These are phyloP conservation scores for Coprinopsis cinerea DNA, from an alignment of 768 basidiomycete genomes.

Conservation along the genomic window DNA sequence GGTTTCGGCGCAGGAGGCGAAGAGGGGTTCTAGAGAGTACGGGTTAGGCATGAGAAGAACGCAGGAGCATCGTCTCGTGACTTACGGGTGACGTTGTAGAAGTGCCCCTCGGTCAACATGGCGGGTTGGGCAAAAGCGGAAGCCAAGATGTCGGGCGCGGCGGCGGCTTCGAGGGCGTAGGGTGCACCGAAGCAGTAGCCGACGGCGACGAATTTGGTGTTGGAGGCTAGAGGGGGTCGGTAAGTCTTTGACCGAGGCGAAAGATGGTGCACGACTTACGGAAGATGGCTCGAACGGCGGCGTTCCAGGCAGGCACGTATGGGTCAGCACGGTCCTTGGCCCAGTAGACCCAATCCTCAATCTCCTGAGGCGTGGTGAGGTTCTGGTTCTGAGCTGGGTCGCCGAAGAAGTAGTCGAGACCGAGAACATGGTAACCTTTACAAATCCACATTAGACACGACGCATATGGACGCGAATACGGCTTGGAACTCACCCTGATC, in stretches of 20 bases:
- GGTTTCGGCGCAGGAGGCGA: slow-evolving; percentile 51
- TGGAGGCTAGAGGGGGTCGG: slow-evolving; percentile 16
- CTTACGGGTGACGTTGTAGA: too few relatives aligned
- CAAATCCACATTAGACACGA: background rate
- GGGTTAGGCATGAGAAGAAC: background rate
- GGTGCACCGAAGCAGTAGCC: slow-evolving; percentile 58
- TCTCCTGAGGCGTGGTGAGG: slow-evolving; percentile 29
- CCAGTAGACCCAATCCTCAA: slow-evolving; percentile 35
- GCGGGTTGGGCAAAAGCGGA: slow-evolving; percentile 55
- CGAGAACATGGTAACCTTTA: slow-evolving; percentile 52
- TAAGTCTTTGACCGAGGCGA: background rate
- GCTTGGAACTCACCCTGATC: background rate
- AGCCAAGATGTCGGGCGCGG: slow-evolving; percentile 40
- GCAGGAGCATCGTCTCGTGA: slow-evolving; percentile 23
- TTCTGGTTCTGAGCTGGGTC: slow-evolving; percentile 35
- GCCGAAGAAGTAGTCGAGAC: slow-evolving; percentile 60
- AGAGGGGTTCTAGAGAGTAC: slow-evolving; percentile 39
- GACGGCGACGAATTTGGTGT: slow-evolving; percentile 36
- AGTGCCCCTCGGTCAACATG: slow-evolving; percentile 43
- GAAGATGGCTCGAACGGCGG: slow-evolving; percentile 48
- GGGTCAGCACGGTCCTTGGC: slow-evolving; percentile 31
- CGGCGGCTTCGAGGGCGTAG: slow-evolving; percentile 40
- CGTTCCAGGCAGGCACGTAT: slow-evolving; percentile 44
- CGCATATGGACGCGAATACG: background rate
- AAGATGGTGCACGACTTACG: background rate